These are phyloP conservation scores for Candida quercuum DNA, from an alignment of 805 yeast species.

Conservation along the genomic window DNA sequence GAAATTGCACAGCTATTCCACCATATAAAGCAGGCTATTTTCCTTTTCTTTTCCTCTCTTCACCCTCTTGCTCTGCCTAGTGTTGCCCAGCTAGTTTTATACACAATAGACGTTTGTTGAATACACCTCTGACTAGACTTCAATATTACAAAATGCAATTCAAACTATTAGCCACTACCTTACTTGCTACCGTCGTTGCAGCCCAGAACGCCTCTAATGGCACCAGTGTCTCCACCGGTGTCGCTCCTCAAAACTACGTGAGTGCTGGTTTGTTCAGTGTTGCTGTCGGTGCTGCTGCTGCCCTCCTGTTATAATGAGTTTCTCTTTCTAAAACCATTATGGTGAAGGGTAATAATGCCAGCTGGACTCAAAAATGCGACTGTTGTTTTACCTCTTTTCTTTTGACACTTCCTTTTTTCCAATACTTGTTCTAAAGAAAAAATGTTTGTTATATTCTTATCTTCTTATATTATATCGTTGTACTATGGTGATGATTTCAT, in stretches of 20 bases:
- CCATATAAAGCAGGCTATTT: no score
- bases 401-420: no score
- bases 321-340: no score
- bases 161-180: conserved; percentile 1
- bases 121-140: no score
- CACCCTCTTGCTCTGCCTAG: neutral
- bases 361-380: no score
- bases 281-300: conserved; percentile 19
- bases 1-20: no score
- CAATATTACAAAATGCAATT: conserved; percentile 9
- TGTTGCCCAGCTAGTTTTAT: neutral
- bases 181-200: conserved; percentile 3
- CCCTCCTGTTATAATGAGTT: conserved; percentile 17
- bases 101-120: neutral
- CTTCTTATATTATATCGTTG: no score
- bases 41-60: neutral
- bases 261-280: conserved; percentile 14
- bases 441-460: no score
- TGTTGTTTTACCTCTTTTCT: no score
- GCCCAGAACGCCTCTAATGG: conserved; percentile 2
- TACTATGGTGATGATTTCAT: no score
- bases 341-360: no score
- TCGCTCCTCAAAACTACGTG: conserved; percentile 3
- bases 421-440: no score
- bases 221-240: conserved; percentile 16